Conservation (phyloP, 352 stramenopile species). For the Pythium brassicae region DNA sequence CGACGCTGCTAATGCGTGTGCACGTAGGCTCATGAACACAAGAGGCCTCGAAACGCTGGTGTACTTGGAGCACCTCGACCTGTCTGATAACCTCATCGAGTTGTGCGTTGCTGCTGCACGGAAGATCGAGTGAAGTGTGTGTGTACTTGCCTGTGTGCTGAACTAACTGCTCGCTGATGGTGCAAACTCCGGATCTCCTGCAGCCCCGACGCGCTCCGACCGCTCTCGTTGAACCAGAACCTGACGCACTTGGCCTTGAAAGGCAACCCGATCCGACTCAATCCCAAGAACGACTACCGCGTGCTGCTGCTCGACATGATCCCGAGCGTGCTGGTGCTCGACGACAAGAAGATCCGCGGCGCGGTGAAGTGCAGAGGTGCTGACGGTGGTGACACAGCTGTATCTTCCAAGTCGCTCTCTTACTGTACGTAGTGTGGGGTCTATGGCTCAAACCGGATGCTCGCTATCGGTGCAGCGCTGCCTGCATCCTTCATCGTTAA, state of each 20-base stretch:
- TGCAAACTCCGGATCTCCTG: constrained; percentile 2
- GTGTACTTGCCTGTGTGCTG: background rate
- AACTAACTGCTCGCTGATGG: background rate
- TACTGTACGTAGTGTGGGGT: constrained; percentile 39
- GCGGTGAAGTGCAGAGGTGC: constrained; percentile 35
- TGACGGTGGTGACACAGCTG: constrained; percentile 12
- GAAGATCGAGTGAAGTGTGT: background rate
- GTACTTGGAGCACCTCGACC: constrained; percentile 51
- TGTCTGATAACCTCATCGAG: constrained; percentile 79
- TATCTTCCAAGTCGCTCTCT: constrained; percentile 53
- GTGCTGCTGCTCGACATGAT: constrained; percentile 73
- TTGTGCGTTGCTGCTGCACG: constrained; percentile 31
- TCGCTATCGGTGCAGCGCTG: no score
- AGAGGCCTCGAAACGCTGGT: constrained; percentile 64
- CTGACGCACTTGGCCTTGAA: constrained; percentile 64
- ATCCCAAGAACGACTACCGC: constrained; percentile 48
- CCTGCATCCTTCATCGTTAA: background rate
- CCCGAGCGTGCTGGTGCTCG: constrained; percentile 63
- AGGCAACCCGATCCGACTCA: constrained; percentile 61
- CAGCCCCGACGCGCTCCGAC: constrained; percentile 55
- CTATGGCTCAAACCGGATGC: background rate
- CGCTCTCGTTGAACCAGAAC: constrained; percentile 62
- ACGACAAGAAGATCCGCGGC: constrained; percentile 71
- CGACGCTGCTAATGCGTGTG: background rate
- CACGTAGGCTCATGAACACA: constrained; percentile 42